A percentile compares a stretch with the other conserved stretches of the same genome.
These are phyloP conservation scores for Parastagonospora avenae DNA, from an alignment of 2,329 filamentous ascomycete species.

Conservation along the genomic window DNA sequence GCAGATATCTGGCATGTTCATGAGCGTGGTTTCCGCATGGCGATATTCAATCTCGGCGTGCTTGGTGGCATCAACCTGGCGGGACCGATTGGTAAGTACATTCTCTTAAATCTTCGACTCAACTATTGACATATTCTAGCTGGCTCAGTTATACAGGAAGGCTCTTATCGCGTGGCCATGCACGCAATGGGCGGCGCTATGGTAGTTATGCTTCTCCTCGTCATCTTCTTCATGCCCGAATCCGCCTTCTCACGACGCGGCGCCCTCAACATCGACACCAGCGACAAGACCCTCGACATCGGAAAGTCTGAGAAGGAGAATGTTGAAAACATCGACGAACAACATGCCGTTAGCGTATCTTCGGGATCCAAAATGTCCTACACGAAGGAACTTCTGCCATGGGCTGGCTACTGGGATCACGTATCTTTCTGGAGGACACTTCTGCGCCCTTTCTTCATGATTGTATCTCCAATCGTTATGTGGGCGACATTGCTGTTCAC, in stretches of 20 bases:
- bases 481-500: conserved; percentile 33
- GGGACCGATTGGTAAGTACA: conserved; percentile 18
- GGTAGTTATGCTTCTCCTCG: conserved; percentile 24
- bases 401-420: conserved; percentile 25
- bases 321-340: conserved; percentile 13
- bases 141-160: conserved; percentile 28
- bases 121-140: conserved; percentile 4
- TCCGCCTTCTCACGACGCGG: conserved; percentile 17
- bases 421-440: conserved; percentile 29
- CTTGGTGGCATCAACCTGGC: conserved; percentile 33
- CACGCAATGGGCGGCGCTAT: conserved; percentile 30
- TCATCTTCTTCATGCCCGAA: conserved; percentile 34
- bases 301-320: conserved; percentile 13
- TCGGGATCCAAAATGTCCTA: conserved; percentile 12
- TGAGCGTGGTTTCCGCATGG: conserved; percentile 28
- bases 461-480: conserved; percentile 24
- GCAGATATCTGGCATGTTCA: conserved; percentile 32
- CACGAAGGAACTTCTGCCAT: conserved; percentile 15
- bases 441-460: conserved; percentile 22
- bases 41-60: conserved; percentile 32
- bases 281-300: conserved; percentile 10
- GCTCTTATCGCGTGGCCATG: conserved; percentile 24
- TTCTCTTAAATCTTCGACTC: background rate
- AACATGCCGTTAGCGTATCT: background rate
- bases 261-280: conserved; percentile 26